Conservation (phyloP, 1,284 basidiomycete genomes). For the Trichosporon asahii region DNA sequence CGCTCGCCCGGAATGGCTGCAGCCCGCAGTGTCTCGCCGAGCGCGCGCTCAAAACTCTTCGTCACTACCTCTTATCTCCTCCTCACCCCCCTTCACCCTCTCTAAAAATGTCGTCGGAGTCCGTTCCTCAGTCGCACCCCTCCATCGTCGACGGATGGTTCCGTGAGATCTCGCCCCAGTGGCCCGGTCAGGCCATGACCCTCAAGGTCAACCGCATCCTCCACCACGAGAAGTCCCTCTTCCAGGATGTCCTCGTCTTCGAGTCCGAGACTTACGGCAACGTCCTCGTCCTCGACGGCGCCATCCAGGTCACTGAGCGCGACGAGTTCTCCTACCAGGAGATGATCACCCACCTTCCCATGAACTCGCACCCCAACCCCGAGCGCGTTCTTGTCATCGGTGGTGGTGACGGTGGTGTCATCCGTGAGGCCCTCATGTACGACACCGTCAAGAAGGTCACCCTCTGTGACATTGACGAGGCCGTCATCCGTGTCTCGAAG, state of each 20-base stretch:
- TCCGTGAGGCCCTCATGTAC: constrained; percentile 96
- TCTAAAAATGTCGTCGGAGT: constrained; percentile 32
- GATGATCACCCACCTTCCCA: constrained; percentile 96
- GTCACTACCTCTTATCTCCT: background rate
- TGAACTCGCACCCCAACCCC: constrained; percentile 94
- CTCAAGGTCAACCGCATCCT: constrained; percentile 93
- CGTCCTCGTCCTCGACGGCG: constrained; percentile 92
- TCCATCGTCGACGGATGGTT: constrained; percentile 78
- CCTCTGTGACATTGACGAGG: constrained; percentile 98
- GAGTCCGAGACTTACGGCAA: constrained; percentile 93
- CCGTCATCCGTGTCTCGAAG: constrained; percentile 93
- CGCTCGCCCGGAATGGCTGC: background rate
- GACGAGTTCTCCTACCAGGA: constrained; percentile 99
- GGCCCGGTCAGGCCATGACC: constrained; percentile 95
- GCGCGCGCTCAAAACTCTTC: background rate
- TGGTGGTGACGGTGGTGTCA: constrained; percentile 93
- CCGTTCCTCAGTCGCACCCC: constrained; percentile 39
- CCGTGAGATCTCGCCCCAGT: constrained; percentile 92
- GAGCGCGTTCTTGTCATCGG: constrained; percentile 95
- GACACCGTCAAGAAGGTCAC: constrained; percentile 85
- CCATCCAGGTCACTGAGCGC: constrained; percentile 93
- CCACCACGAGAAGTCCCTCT: constrained; percentile 88
- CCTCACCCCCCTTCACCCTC: background rate
- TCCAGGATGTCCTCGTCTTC: constrained; percentile 88
- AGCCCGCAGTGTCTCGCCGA: background rate